Evolutionary conservation across 169 alveolate species (phyloP).

Genomic region (Plasmodium vivax): DNA sequence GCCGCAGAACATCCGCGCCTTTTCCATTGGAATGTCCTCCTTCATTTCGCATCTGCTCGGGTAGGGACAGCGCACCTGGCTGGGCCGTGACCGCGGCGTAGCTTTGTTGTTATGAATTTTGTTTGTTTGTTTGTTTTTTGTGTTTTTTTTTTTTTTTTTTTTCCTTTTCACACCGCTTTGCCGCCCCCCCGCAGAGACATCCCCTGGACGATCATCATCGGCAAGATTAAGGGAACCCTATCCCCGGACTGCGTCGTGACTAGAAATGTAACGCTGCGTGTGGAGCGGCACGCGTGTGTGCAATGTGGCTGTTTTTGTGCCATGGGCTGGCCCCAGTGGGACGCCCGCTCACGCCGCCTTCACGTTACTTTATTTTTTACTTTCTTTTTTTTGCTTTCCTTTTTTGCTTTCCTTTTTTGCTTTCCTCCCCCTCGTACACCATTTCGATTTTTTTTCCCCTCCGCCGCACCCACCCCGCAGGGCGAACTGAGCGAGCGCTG

Average conservation of each 20-base stretch:
- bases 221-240: constrained; percentile 50
- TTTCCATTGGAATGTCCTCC: constrained; percentile 59
- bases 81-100: no score
- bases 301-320: background rate
- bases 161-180: background rate
- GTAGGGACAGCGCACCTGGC: background rate
- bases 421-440: background rate
- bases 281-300: background rate
- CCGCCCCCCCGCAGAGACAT: constrained; percentile 22
- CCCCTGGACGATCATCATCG: constrained; percentile 60
- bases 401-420: background rate
- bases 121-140: background rate
- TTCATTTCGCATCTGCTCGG: constrained; percentile 58
- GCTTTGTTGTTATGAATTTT: background rate
- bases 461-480: constrained; percentile 1
- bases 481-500: constrained; percentile 48
- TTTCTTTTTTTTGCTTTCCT: background rate
- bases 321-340: background rate
- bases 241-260: constrained; percentile 65
- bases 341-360: background rate
- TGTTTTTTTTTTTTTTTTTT: background rate
- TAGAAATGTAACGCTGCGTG: constrained; percentile 18
- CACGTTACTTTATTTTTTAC: background rate
- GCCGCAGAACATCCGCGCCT: constrained; percentile 35
- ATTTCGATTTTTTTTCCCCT: no score